phyloP scores from a whole-genome alignment of 2,329 filamentous ascomycete genomes.

The Torrubiella hemipterigena region DNA sequence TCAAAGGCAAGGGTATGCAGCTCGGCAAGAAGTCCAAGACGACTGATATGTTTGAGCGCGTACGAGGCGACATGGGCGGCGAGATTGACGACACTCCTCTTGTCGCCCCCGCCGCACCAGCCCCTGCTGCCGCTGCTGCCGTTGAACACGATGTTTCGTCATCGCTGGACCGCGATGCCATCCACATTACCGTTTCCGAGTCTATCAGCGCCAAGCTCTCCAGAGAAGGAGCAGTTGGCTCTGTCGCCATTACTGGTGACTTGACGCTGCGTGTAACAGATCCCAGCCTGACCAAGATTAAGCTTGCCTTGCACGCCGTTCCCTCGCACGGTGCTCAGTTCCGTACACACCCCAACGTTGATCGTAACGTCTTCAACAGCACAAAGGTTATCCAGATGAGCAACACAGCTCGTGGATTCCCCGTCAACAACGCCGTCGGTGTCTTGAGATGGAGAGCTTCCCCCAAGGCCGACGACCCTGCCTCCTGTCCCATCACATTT shows the following conservation, averaged over 20 bases:
- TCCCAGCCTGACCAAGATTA: slow-evolving; percentile 80
- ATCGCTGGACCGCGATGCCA: slow-evolving; percentile 66
- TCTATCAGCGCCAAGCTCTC: slow-evolving; percentile 82
- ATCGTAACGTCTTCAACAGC: slow-evolving; percentile 75
- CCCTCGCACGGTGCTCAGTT: slow-evolving; percentile 80
- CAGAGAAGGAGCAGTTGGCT: slow-evolving; percentile 76
- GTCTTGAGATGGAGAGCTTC: slow-evolving; percentile 87
- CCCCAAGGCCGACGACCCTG: slow-evolving; percentile 67
- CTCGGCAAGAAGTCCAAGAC: slow-evolving; percentile 98
- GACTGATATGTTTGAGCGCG: slow-evolving; percentile 92
- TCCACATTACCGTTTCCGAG: slow-evolving; percentile 82
- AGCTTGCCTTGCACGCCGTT: slow-evolving; percentile 65
- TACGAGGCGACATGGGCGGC: slow-evolving; percentile 80
- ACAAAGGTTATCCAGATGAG: slow-evolving; percentile 81
- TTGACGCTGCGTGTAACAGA: slow-evolving; percentile 85
- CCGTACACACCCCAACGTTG: slow-evolving; percentile 92
- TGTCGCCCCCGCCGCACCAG: slow-evolving; percentile 42
- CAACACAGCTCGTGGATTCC: slow-evolving; percentile 80
- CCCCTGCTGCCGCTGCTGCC: slow-evolving; percentile 39
- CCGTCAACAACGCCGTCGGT: slow-evolving; percentile 84
- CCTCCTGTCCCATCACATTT: slow-evolving; percentile 83
- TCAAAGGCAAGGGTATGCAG: slow-evolving; percentile 97
- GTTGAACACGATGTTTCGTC: slow-evolving; percentile 47
- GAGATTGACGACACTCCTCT: slow-evolving; percentile 71
- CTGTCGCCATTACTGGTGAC: slow-evolving; percentile 79